Base-by-base conservation (phyloP, 768 basidiomycete genomes). In the Amanita molliuscula region DNA sequence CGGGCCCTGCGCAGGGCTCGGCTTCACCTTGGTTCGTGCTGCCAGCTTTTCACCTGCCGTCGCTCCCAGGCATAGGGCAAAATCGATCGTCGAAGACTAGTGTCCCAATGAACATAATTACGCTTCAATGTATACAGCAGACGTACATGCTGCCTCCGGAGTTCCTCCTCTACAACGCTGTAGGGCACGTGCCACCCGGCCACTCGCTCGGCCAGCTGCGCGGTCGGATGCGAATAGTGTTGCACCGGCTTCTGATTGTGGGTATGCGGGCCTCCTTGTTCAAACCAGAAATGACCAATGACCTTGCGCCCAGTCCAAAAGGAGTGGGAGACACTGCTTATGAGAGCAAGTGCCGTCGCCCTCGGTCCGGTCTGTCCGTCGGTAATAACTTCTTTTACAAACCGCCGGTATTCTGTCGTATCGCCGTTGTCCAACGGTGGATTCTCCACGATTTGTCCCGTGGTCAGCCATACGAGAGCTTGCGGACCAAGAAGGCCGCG, bases 71-170 rank as follows among this genome's bases (percentile, higher is more conserved):
- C 94, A 97, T 31, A 99, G 70, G 25, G 86, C 83, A 59, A 99
- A 91, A 66, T 99, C 95, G 61, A 98, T 97, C 10, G 95, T 99
- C 0, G 95, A 88, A 6, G 95, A 97, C 93, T 97, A 50, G 20
- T 8, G 1, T 1, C 33, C 31, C 16, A 46, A 41, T 28, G 20
- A 9, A 26, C 21, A 41, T 8, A 13, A 34, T 18, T 20, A 26
- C 11, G 29, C 34, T 34, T 57, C 55, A 38, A 62, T 20, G 54
- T 51, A 28, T 35, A 35, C 43, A 58, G 53, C 53, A 55, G 36
- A 68, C 92, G 73, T 68, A 96, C 95, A 66, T 95, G 94, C 71
- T 98, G 96, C 65, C 94, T 77, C 65, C 96, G 78, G 57, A 98
- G 67, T 66, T 99, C 95, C 60, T 95, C 88, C 68, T 98, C 94